Base-by-base conservation (phyloP, 2,329 filamentous ascomycete species). In the Eurotiales sp. region DNA sequence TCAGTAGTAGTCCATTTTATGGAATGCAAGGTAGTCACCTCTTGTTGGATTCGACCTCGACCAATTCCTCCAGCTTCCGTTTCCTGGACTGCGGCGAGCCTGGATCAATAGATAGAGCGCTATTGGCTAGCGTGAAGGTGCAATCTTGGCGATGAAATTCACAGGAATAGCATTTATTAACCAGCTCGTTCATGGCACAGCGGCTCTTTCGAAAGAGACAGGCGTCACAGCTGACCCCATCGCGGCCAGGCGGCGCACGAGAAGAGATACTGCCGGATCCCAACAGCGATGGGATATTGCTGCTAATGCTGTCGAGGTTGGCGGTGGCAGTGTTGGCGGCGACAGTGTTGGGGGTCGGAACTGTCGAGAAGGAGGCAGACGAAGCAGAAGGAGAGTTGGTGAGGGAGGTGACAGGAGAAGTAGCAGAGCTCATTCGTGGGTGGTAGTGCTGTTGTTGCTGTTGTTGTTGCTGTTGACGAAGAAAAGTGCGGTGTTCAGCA, bases 101-200 rank as follows among this genome's bases (percentile, higher is more conserved):
- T 19, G 51, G 46, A 47, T 56, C 50, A 41, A 55, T 39, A 46
- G 54, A 53, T 22, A 56, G 30, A 19, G 40, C 44, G 14, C 57
- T 58, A 22, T 49, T 59, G 27, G 62, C 58, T 7, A 71, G 58
- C 22, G 60, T 67, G 52, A 72, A 73, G 7, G 70, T 73, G 56
- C 70, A 73, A 23, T 73, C 70, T 59, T 73, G 71, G 37, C 69
- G 68, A 55, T 72, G 70, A 34, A 72, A 73, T 47, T 73, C 69
- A 52, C 71, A 73, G 40, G 70, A 72, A 51, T 72, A 72, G 55
- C 70, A 72, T 54, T 72, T 72, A 51, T 72, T 70, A 54, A 70
- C 64, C 56, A 65, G 63, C 53, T 72, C 68, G 55, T 72, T 72
- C 65, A 73, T 73, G 15, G 70, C 69, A 59, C 71, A 72, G 15